Conservation (phyloP, 768 basidiomycete genomes). For the Steccherinum ochraceum region DNA sequence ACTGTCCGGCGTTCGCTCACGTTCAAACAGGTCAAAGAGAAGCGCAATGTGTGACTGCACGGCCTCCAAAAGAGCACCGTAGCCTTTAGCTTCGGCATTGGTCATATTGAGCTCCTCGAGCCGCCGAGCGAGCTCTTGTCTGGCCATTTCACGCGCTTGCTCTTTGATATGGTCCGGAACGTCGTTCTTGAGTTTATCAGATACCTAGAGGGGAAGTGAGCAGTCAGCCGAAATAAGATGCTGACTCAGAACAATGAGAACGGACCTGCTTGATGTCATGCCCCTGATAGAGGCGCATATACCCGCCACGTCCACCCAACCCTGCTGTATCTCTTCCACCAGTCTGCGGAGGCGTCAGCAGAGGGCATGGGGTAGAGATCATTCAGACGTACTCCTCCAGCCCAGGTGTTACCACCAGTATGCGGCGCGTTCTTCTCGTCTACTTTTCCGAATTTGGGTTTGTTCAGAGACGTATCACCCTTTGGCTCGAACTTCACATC, state of each 20-base stretch:
- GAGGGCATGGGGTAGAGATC: not conserved
- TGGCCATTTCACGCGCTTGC: slow-evolving; percentile 60
- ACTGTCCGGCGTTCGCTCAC: slow-evolving; percentile 27
- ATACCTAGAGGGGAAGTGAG: slow-evolving; percentile 29
- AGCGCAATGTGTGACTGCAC: slow-evolving; percentile 58
- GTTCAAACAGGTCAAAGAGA: slow-evolving; percentile 55
- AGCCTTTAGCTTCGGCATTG: slow-evolving; percentile 46
- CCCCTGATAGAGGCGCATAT: slow-evolving; percentile 57
- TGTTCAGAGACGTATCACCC: slow-evolving; percentile 36
- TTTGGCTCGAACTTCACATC: slow-evolving; percentile 55
- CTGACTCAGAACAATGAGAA: no score
- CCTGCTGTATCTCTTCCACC: slow-evolving; percentile 65
- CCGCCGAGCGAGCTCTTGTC: slow-evolving; percentile 51
- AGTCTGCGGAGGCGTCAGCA: slow-evolving; percentile 44
- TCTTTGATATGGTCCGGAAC: slow-evolving; percentile 59
- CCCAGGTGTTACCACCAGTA: slow-evolving; percentile 56
- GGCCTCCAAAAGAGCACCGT: slow-evolving; percentile 42
- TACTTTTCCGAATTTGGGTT: slow-evolving; percentile 58
- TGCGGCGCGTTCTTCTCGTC: slow-evolving; percentile 51
- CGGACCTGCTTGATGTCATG: slow-evolving; percentile 57
- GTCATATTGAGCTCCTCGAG: slow-evolving; percentile 62
- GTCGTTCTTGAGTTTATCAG: slow-evolving; percentile 47
- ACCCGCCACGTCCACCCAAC: slow-evolving; percentile 60
- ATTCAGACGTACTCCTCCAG: slow-evolving; percentile 45
- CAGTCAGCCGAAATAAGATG: not conserved